Evolutionary conservation across 352 stramenopile genomes (phyloP).

Genomic region (Globisporangium viniferum): DNA sequence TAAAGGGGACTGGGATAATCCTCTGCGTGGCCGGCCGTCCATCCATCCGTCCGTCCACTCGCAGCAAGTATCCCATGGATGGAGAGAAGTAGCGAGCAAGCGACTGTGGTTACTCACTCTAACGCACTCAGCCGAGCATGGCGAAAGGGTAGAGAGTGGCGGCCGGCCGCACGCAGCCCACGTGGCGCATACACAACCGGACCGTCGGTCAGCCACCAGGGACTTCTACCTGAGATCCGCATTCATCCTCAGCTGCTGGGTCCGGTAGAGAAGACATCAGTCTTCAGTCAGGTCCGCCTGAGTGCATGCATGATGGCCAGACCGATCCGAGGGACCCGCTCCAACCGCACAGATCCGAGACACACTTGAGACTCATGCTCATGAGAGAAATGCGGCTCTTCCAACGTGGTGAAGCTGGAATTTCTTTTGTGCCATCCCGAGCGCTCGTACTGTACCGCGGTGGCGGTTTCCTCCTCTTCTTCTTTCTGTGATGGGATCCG

Average conservation of each 20-base stretch:
- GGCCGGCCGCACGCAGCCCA: background rate
- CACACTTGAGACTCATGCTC: background rate
- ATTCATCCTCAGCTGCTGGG: background rate
- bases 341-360: background rate
- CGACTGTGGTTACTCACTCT: constrained; percentile 7
- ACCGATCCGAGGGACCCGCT: background rate
- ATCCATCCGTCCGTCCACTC: background rate
- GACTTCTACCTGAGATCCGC: background rate
- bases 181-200: background rate
- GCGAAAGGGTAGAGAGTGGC: background rate
- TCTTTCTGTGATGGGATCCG: constrained; percentile 7
- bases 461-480: background rate
- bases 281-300: too few species aligned
- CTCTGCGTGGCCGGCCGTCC: background rate
- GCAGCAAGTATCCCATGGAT: background rate
- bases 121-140: background rate
- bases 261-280: background rate
- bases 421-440: constrained; percentile 18
- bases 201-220: background rate
- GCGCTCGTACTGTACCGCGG: background rate
- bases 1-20: background rate
- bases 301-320: too few species aligned
- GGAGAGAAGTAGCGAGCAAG: background rate
- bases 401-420: background rate
- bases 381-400: background rate